Conservation (phyloP, 2,329 filamentous ascomycete species). For the Phoma herbarum region DNA sequence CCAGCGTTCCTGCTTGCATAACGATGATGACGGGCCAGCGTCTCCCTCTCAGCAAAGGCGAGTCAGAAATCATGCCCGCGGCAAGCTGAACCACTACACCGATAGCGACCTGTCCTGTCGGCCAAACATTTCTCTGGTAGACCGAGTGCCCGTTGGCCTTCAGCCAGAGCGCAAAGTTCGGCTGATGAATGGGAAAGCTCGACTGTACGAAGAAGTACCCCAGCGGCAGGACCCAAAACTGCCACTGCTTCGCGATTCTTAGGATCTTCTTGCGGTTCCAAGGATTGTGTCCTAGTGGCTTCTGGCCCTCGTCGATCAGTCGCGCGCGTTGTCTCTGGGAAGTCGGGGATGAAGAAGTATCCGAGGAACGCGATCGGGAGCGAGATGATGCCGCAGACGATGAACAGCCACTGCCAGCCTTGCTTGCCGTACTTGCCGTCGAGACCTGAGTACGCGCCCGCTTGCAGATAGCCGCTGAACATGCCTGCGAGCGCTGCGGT, state of each 20-base stretch:
- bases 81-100: constrained; percentile 57
- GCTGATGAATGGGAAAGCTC: constrained; percentile 33
- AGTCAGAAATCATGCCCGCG: constrained; percentile 47
- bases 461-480: constrained; percentile 48
- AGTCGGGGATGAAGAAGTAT: constrained; percentile 48
- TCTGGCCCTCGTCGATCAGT: constrained; percentile 35
- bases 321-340: constrained; percentile 39
- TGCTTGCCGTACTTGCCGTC: constrained; percentile 37
- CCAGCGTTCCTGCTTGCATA: constrained; percentile 51
- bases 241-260: constrained; percentile 55
- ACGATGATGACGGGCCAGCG: constrained; percentile 53
- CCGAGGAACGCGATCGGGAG: constrained; percentile 56
- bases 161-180: constrained; percentile 54
- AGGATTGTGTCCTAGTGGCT: constrained; percentile 52
- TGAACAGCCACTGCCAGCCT: constrained; percentile 45
- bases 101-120: constrained; percentile 57
- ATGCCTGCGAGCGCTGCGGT: constrained; percentile 45
- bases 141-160: constrained; percentile 57
- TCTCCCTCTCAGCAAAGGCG: constrained; percentile 36
- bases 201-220: constrained; percentile 56
- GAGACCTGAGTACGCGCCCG: constrained; percentile 44
- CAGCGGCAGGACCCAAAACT: constrained; percentile 59
- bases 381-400: constrained; percentile 51
- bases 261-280: constrained; percentile 54
- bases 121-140: constrained; percentile 58